Conservation (phyloP, 768 basidiomycete species). For the Psilocybe cubensis region DNA sequence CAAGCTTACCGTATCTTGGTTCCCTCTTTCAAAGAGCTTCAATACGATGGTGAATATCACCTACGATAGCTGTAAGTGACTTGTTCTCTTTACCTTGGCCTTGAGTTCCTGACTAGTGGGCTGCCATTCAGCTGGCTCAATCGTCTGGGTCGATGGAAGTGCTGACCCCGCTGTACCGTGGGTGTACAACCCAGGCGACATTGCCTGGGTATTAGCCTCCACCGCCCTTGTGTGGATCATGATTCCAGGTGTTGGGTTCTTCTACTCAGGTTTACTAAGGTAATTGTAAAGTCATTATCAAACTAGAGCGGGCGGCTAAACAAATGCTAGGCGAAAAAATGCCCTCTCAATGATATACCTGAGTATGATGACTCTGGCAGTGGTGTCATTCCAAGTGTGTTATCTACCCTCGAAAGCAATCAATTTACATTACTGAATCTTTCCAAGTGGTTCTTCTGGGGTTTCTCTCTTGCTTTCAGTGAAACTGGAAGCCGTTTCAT, state of each 20-base stretch:
- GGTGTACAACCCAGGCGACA: conserved; percentile 53
- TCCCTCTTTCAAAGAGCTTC: background rate
- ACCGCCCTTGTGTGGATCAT: conserved; percentile 87
- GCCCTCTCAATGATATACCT: conserved; percentile 90
- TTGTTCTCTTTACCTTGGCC: background rate
- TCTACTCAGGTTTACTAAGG: conserved; percentile 85
- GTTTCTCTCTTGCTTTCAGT: conserved; percentile 90
- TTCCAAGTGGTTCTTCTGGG: conserved; percentile 98
- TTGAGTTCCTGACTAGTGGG: background rate
- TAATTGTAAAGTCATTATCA: background rate
- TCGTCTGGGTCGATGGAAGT: conserved; percentile 20
- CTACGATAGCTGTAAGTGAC: conserved; percentile 33
- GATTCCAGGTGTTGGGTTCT: conserved; percentile 87
- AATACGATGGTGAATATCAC: conserved; percentile 36
- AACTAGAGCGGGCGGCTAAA: background rate
- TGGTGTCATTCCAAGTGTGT: conserved; percentile 84
- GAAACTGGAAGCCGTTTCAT: conserved; percentile 75
- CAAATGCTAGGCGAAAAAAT: conserved; percentile 73
- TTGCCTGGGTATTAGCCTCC: conserved; percentile 66
- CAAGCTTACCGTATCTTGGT: conserved; percentile 4
- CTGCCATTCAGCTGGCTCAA: conserved; percentile 21
- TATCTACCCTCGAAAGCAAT: background rate
- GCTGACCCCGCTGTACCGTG: conserved; percentile 11
- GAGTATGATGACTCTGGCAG: conserved; percentile 76
- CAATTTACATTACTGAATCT: conserved; percentile 6